Evolutionary conservation across 257 asterid species (phyloP).

Genomic region (Perilla frutescens): DNA sequence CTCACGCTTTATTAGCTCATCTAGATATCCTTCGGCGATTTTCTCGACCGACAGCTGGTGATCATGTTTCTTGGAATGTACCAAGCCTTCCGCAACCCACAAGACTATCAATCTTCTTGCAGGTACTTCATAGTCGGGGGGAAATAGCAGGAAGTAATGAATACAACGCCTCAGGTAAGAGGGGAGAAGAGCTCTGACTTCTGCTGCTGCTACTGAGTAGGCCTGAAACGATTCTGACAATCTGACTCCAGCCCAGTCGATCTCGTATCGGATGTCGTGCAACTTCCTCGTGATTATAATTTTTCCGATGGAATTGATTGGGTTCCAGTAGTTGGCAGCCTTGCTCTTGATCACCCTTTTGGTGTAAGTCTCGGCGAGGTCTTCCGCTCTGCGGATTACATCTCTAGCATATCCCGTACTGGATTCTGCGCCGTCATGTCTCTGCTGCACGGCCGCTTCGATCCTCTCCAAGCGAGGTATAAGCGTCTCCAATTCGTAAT

Average conservation of each 20-base stretch:
- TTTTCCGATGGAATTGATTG: background rate
- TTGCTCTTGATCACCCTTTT: background rate
- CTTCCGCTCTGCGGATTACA: background rate
- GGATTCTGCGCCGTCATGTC: no score
- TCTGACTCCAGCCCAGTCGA: background rate
- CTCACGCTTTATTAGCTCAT: background rate
- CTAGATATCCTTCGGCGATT: background rate
- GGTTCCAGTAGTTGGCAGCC: background rate
- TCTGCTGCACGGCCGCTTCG: no score
- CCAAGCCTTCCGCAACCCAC: slow-evolving; percentile 41
- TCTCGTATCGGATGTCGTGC: background rate
- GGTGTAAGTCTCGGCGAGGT: slow-evolving; percentile 3
- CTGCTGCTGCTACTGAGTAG: background rate
- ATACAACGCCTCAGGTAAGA: slow-evolving; percentile 17
- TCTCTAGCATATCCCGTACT: no score
- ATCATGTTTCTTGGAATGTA: background rate
- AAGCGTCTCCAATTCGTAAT: slow-evolving; percentile 3
- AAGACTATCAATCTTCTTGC: slow-evolving; percentile 33
- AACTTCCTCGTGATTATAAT: background rate
- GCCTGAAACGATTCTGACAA: no score
- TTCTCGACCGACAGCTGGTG: slow-evolving; percentile 23
- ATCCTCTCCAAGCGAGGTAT: background rate
- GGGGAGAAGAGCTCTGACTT: background rate
- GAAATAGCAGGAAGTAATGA: slow-evolving; percentile 32
- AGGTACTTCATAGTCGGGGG: slow-evolving; percentile 19